Evolutionary conservation across 805 yeast species (phyloP).

Genomic region (Nakazawaea ernobii): DNA sequence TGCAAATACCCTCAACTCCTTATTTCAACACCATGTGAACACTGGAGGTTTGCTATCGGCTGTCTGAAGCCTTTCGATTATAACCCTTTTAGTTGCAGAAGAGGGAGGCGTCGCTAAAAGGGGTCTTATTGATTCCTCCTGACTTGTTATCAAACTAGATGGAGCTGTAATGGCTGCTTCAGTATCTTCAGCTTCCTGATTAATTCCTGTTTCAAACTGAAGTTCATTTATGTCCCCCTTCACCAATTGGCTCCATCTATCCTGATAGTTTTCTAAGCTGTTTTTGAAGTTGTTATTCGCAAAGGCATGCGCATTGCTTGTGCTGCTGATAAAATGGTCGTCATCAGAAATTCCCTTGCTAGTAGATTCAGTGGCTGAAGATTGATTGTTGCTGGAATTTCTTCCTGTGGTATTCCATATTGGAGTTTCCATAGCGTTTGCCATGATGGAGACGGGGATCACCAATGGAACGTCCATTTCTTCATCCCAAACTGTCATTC

Average conservation of each 20-base stretch:
- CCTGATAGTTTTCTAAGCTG: slow-evolving; percentile 16
- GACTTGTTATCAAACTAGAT: neutral
- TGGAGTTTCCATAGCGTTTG: slow-evolving; percentile 40
- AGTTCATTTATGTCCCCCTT: slow-evolving; percentile 24
- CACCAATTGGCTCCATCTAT: slow-evolving; percentile 24
- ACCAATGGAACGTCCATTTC: slow-evolving; percentile 50
- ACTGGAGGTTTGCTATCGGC: slow-evolving; percentile 55
- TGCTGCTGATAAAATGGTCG: too few relatives aligned
- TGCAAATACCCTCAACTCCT: neutral
- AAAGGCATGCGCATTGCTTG: too few relatives aligned
- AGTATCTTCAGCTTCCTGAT: neutral
- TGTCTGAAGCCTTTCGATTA: slow-evolving; percentile 55
- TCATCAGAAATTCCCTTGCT: neutral
- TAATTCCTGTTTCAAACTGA: slow-evolving; percentile 13
- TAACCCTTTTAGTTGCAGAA: slow-evolving; percentile 36
- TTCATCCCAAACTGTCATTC: slow-evolving; percentile 56
- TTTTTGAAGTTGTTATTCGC: neutral
- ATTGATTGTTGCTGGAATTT: neutral
- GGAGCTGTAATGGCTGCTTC: too few relatives aligned
- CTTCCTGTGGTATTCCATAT: slow-evolving; percentile 11
- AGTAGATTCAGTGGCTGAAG: neutral
- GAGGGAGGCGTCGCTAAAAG: slow-evolving; percentile 7
- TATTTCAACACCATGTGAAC: slow-evolving; percentile 57
- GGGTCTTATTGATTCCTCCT: neutral
- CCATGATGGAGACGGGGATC: slow-evolving; percentile 30